Evolutionary conservation across 108 stramenopile species (phyloP), one percentile per base, ranked within the genome.

Genomic region (Stephanodiscus triporus): DNA sequence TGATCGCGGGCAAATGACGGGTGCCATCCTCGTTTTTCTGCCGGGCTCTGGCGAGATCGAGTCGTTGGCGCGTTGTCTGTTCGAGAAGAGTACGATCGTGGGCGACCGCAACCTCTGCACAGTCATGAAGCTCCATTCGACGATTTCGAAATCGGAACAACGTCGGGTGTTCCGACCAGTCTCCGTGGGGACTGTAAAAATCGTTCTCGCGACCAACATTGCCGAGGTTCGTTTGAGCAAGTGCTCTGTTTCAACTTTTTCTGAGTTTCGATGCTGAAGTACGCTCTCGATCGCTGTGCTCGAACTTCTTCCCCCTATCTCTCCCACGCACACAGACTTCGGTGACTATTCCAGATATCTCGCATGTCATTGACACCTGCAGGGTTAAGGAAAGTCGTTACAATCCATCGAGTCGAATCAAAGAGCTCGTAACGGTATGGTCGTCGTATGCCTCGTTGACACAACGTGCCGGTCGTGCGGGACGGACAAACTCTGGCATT

Each of bases 201-300:
- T 97, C 50, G 87, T 97, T 24, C 76, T 97, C 29, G 71, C 90
- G 24, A 97, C 96, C 9, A 97, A 97, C 73, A 88, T 97, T 58
- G 94, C 94, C 45, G 93, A 96, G 60, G 60, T 61, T 24, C 6
- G 60, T 24, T 87, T 75, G 51, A 20, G 83, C n/a, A n/a, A 49
- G 19, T 6, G 16, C 48, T 42, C 40, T 9, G 11, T 42, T 42
- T 42, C 40, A 9, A 42, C 10, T 9, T 42, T 42, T 42, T 9
- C 40, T 42, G 11, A 42, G 11, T 1, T 42, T 42, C 40, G 1
- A 42, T 42, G 40, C 40, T 11, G 40, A 42, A 4, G 40, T 42
- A 42, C 40, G 1, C 32, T 34, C 32, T 34, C n/a, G n/a, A n/a
- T n/a, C n/a, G n/a, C n/a, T n/a, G n/a, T n/a, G n/a, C n/a, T n/a